Evolutionary conservation across 176 grass and related monocot genomes (phyloP).

Genomic region (Chrysopogon serrulatus): DNA sequence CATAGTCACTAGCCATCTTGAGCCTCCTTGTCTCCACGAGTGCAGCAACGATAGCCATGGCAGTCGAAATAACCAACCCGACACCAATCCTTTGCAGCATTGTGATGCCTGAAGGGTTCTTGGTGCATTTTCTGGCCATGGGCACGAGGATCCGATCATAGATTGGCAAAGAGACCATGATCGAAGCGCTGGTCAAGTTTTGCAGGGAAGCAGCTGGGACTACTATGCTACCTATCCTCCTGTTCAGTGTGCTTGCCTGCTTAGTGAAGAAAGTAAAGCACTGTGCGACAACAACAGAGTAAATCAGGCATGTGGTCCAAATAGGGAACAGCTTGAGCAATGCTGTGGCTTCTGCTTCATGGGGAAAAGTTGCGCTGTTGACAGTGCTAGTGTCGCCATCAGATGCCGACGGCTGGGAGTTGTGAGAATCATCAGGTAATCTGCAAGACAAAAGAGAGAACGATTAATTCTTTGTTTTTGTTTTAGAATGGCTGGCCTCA

Average conservation of each 20-base stretch:
- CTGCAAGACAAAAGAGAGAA: not conserved
- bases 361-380: not conserved
- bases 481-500: not conserved
- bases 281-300: not conserved
- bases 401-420: not conserved
- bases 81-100: constrained; percentile 51
- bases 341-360: not conserved
- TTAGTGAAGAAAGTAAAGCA: constrained; percentile 47
- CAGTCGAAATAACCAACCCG: constrained; percentile 13
- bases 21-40: constrained; percentile 50
- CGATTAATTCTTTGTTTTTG: not conserved
- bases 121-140: not conserved
- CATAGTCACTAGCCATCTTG: constrained; percentile 20
- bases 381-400: not conserved
- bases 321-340: constrained; percentile 42
- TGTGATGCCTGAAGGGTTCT: constrained; percentile 40
- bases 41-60: constrained; percentile 5
- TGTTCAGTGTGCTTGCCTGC: constrained; percentile 39
- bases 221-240: constrained; percentile 19
- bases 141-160: constrained; percentile 46
- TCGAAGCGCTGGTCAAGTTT: not conserved
- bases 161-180: constrained; percentile 37
- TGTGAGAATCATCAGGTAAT: not conserved
- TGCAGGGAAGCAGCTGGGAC: constrained; percentile 38
- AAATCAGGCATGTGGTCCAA: constrained; percentile 47